Percentiles rank a stretch among this genome's conserved stretches.
These are phyloP conservation scores for Picea glauca DNA, from an alignment of 75 land plant genomes.

Conservation along the genomic window DNA sequence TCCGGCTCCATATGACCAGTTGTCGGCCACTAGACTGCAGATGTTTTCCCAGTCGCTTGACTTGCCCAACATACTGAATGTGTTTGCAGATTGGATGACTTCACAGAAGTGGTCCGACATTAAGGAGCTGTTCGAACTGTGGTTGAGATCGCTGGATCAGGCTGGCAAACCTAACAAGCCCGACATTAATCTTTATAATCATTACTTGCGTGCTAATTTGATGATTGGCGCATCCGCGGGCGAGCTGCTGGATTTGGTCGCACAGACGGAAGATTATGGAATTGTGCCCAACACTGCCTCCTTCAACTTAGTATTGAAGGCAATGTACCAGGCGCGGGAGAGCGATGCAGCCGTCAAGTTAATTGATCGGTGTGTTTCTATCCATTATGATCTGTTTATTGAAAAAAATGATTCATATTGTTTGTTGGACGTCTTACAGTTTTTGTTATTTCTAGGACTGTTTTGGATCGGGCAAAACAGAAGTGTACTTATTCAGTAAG, in stretches of 20 bases:
- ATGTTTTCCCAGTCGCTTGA: constrained; percentile 33
- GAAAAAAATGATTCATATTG: background rate
- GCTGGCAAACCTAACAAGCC: constrained; percentile 66
- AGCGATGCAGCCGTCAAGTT: constrained; percentile 40
- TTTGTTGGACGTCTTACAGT: too few relatives aligned
- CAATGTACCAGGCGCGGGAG: constrained; percentile 45
- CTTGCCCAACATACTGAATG: constrained; percentile 19
- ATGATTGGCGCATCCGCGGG: constrained; percentile 40
- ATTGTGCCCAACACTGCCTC: constrained; percentile 61
- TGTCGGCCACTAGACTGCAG: constrained; percentile 3
- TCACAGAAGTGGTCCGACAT: constrained; percentile 46
- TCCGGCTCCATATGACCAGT: background rate
- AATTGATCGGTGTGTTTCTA: constrained; percentile 38
- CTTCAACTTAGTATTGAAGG: constrained; percentile 60
- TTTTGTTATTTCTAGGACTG: too few relatives aligned
- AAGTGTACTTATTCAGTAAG: too few relatives aligned
- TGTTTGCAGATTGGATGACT: constrained; percentile 52
- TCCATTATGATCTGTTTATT: background rate
- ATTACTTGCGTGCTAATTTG: constrained; percentile 55
- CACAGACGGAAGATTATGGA: constrained; percentile 41
- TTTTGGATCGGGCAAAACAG: too few relatives aligned
- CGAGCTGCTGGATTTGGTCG: constrained; percentile 51
- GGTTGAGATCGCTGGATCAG: constrained; percentile 50
- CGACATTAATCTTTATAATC: constrained; percentile 49
- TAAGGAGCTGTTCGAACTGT: constrained; percentile 59